phyloP scores from a whole-genome alignment of 108 stramenopile genomes.

The Cylindrotheca closterium region DNA sequence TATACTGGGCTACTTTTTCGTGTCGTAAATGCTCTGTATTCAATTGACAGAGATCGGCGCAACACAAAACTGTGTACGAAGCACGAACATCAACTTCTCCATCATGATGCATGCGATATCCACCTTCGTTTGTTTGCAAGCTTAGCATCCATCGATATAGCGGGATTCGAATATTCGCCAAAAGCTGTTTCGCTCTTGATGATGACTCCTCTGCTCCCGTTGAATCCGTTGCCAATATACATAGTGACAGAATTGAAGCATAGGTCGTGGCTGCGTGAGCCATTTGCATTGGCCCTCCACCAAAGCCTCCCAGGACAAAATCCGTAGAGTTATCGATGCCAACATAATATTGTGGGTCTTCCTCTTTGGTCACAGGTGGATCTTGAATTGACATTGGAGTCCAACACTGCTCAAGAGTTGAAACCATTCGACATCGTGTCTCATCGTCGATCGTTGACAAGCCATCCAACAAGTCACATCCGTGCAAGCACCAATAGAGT shows the following conservation, averaged over 20 bases:
- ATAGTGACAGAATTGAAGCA: slow-evolving; percentile 79
- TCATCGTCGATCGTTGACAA: slow-evolving; percentile 27
- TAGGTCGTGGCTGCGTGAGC: slow-evolving; percentile 96
- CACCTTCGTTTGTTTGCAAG: slow-evolving; percentile 35
- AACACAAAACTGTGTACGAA: slow-evolving; percentile 85
- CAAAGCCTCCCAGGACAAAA: slow-evolving; percentile 85
- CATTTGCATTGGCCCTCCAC: slow-evolving; percentile 93
- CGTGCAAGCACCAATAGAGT: slow-evolving; percentile 94
- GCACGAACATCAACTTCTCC: slow-evolving; percentile 98
- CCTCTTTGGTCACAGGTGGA: neutral
- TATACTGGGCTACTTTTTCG: slow-evolving; percentile 41
- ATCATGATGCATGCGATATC: slow-evolving; percentile 95
- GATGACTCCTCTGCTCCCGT: slow-evolving; percentile 4
- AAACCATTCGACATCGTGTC: slow-evolving; percentile 46
- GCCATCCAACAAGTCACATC: slow-evolving; percentile 78
- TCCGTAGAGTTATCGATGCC: neutral
- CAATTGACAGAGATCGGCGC: slow-evolving; percentile 72
- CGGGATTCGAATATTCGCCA: slow-evolving; percentile 40
- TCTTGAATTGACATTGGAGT: slow-evolving; percentile 1
- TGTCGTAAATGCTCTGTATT: slow-evolving; percentile 43
- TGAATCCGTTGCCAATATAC: slow-evolving; percentile 50
- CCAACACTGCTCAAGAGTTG: slow-evolving; percentile 68
- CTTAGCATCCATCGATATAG: slow-evolving; percentile 70
- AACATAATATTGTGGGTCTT: slow-evolving; percentile 21
- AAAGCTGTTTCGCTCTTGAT: slow-evolving; percentile 27